Evolutionary conservation across 257 asterid species (phyloP).

Genomic region (Solanum tacnaense): DNA sequence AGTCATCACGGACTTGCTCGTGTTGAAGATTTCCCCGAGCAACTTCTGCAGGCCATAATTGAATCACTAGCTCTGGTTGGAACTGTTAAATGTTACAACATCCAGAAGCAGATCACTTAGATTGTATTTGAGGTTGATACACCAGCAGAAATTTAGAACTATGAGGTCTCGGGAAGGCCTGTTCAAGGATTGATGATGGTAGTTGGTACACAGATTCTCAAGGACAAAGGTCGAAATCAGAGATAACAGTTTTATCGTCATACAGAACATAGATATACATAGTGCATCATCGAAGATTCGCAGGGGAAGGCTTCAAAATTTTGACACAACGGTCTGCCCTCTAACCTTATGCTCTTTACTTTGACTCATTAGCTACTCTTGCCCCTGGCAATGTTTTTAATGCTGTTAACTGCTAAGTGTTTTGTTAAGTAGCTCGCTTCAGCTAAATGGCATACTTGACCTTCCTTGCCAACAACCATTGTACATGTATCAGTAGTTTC

Average conservation of each 20-base stretch:
- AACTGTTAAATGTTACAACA: conserved; percentile 56
- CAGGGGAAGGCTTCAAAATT: not conserved
- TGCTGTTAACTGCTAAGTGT: not conserved
- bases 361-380: not conserved
- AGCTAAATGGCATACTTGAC: not conserved
- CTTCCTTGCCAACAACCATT: not conserved
- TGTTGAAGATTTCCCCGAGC: conserved; percentile 60
- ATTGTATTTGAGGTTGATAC: not conserved
- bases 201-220: not conserved
- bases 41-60: conserved; percentile 51
- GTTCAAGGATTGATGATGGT: not conserved
- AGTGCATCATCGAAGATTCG: not conserved
- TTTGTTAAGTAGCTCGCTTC: not conserved
- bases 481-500: not conserved
- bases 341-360: not conserved
- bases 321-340: not conserved
- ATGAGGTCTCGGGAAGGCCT: not conserved
- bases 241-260: not conserved
- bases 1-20: conserved; percentile 30
- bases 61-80: conserved; percentile 70
- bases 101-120: not conserved
- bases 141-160: not conserved
- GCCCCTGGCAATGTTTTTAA: not conserved
- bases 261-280: not conserved
- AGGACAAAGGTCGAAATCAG: not conserved